phyloP scores from a whole-genome alignment of 2,329 filamentous ascomycete genomes.

The Penicillium palitans region DNA sequence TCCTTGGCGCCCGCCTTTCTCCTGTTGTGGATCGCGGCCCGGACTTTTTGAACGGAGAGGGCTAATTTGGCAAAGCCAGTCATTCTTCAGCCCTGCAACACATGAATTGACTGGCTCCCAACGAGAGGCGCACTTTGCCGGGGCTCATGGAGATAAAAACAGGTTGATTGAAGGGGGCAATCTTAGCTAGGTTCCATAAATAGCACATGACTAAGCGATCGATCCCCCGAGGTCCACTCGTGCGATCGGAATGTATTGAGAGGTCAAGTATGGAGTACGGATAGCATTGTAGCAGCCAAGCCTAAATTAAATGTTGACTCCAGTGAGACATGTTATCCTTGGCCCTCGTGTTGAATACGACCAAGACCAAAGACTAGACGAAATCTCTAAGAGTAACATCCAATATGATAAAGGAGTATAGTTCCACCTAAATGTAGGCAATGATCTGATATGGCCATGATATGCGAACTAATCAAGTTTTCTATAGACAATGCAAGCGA shows the following conservation, averaged over 20 bases:
- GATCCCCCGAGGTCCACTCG: neutral
- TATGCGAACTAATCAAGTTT: no score
- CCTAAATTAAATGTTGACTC: neutral
- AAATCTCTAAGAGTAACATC: neutral
- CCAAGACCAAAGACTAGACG: neutral
- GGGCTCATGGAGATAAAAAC: slow-evolving; percentile 3
- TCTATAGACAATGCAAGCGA: neutral
- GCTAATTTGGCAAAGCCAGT: slow-evolving; percentile 36
- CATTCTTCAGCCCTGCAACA: slow-evolving; percentile 33
- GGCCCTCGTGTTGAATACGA: neutral
- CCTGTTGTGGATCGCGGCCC: slow-evolving; percentile 31
- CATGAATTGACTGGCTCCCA: slow-evolving; percentile 31
- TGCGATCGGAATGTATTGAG: neutral
- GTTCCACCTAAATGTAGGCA: neutral
- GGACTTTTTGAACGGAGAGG: slow-evolving; percentile 35
- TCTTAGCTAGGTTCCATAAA: neutral
- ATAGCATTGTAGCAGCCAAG: neutral
- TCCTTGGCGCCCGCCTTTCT: slow-evolving; percentile 31
- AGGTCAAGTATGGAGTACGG: neutral
- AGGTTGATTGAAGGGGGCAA: neutral
- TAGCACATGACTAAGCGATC: slow-evolving; percentile 5
- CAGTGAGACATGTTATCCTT: neutral
- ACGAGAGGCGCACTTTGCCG: slow-evolving; percentile 2
- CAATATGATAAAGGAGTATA: neutral
- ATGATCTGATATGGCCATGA: neutral